Conservation (phyloP, 2,329 filamentous ascomycete species). For the Zasmidium citrigriseum region DNA sequence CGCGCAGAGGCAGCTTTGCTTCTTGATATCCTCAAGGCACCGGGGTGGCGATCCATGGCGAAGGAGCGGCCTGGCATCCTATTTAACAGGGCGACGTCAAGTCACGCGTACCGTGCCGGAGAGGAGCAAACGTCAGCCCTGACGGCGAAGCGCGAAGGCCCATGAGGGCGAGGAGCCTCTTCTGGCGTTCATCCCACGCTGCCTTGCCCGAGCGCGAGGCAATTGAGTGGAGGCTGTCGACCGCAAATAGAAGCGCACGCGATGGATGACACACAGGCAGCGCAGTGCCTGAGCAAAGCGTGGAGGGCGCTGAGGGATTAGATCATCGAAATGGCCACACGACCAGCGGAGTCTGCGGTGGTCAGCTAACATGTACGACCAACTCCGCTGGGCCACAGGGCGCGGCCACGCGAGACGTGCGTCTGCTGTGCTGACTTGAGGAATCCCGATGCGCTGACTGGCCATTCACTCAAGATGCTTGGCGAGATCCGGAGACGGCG, state of each 20-base stretch:
- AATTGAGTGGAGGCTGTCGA: conserved; percentile 3
- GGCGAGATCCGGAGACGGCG: not conserved
- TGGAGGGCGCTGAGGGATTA: conserved; percentile 9
- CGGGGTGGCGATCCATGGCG: conserved; percentile 14
- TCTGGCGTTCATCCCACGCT: conserved; percentile 1
- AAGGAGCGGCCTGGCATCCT: conserved; percentile 12
- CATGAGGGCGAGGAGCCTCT: conserved; percentile 3
- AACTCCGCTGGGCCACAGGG: not conserved
- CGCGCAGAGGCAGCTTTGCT: not conserved
- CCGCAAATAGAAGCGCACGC: conserved; percentile 7
- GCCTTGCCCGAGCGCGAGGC: not conserved
- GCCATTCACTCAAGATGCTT: not conserved
- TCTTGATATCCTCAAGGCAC: conserved; percentile 6
- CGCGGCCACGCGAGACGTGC: conserved; percentile 4
- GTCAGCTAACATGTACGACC: conserved; percentile 14
- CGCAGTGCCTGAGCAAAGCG: conserved; percentile 7
- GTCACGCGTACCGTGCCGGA: conserved; percentile 13
- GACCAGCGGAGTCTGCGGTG: conserved; percentile 6
- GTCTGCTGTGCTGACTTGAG: not conserved
- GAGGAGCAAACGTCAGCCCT: conserved; percentile 15
- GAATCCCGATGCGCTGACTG: not conserved
- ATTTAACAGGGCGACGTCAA: conserved; percentile 13
- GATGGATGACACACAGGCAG: conserved; percentile 11
- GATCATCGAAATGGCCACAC: conserved; percentile 9
- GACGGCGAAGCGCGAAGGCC: not conserved